Conservation (phyloP, 345 rosid genomes). For the Aegle marmelos region DNA sequence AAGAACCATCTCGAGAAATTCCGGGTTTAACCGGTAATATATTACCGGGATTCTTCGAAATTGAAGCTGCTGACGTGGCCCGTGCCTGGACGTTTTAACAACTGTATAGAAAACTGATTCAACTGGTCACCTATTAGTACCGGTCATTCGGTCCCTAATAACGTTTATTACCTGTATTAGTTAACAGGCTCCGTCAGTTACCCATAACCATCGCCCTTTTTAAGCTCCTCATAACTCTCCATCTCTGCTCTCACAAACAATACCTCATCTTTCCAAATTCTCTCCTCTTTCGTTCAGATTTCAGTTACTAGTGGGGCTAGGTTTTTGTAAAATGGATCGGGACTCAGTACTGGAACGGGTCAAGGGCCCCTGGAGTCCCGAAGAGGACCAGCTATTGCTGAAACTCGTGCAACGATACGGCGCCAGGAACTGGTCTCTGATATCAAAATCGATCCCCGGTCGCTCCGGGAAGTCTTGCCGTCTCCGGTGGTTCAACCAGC, state of each 20-base stretch:
- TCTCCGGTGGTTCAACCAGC: conserved; percentile 69
- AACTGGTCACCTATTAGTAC: conserved; percentile 29
- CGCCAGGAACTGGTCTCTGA: conserved; percentile 54
- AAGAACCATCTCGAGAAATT: background rate
- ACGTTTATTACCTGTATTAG: conserved; percentile 3
- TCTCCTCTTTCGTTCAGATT: background rate
- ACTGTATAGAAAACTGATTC: conserved; percentile 6
- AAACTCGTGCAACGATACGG: conserved; percentile 44
- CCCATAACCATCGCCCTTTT: conserved; percentile 9
- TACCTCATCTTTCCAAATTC: background rate
- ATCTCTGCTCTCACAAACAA: background rate
- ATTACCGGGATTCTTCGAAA: conserved; percentile 11
- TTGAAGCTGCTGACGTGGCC: conserved; percentile 26
- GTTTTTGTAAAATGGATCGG: conserved; percentile 6
- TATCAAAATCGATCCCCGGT: conserved; percentile 50
- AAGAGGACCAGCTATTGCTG: conserved; percentile 49
- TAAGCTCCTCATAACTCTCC: background rate
- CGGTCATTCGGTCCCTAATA: background rate
- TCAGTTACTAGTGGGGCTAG: background rate
- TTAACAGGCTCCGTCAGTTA: conserved; percentile 31
- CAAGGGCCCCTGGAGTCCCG: conserved; percentile 60
- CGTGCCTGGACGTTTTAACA: conserved; percentile 11
- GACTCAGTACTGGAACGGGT: conserved; percentile 26
- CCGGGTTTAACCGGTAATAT: background rate
- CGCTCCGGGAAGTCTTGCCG: conserved; percentile 70